Base-by-base conservation (phyloP, 768 basidiomycete genomes). In the Mycena vulgaris region DNA sequence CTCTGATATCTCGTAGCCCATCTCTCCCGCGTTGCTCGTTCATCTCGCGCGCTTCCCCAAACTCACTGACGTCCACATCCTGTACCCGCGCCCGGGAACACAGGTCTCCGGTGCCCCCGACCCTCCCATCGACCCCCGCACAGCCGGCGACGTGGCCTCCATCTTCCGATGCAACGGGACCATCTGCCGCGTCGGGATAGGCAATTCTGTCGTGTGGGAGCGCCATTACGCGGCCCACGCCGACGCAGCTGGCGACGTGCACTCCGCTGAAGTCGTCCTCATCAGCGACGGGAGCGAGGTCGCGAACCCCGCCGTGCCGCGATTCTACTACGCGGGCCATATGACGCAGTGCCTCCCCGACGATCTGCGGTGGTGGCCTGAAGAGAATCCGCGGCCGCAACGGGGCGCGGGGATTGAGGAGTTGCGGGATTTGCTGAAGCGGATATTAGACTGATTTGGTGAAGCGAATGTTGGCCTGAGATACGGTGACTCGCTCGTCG, bases 21-120 rank as follows among this genome's bases (percentile, higher is more conserved):
- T 78, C 23, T 71, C 77, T 2, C 42, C 66, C 2, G 69, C 51
- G 13, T 58, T 77, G 4, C 74, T 75, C 14, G 45, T 19, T 1
- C 51, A 67, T 21, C 52, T 77, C 33, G 27, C 73, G 10, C 64
- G 49, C 0, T 72, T 75, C 40, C 71, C 74, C 1, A 60, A 61
- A 21, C 77, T 78, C 27, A 71, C 63, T 0, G 74, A 75, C 57
- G 47, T 76, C 10, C 77, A 78, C 63, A 47, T 78, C 51, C 67
- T 75, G 21, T 74, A 69, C n/a, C 75, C 75, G 17, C 74, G 75
- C n/a, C 74, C 75, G 17, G 63, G 62, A 5, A 74, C 63, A 3
- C 59, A 62, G 33, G 27, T 56, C 2, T 48, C 61, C 19, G 49
- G 52, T 5, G 4, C 17, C 23, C 61, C 66, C 19, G 53, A 70